These are phyloP conservation scores for Scedosporium boydii DNA, from an alignment of 2,329 filamentous ascomycete species.

Conservation along the genomic window DNA sequence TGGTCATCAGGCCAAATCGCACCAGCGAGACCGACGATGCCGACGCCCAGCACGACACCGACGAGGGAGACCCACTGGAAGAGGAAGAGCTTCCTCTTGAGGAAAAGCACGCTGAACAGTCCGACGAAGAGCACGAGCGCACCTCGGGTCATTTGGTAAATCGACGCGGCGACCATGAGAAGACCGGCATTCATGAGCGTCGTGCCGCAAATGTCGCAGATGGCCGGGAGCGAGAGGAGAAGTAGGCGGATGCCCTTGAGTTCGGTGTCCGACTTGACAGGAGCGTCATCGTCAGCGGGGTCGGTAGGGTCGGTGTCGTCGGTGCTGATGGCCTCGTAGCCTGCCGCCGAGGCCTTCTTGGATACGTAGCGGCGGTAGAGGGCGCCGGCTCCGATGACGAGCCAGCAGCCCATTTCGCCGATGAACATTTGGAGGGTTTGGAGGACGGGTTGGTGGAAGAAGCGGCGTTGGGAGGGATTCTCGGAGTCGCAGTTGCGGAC, in stretches of 20 bases:
- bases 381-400: slow-evolving; percentile 66
- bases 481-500: slow-evolving; percentile 75
- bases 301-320: slow-evolving; percentile 35
- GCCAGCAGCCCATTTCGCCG: slow-evolving; percentile 92
- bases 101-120: slow-evolving; percentile 85
- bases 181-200: slow-evolving; percentile 96
- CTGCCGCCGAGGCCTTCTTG: slow-evolving; percentile 34
- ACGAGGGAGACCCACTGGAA: slow-evolving; percentile 90
- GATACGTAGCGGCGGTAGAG: slow-evolving; percentile 51
- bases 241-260: slow-evolving; percentile 63
- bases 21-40: slow-evolving; percentile 80
- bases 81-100: slow-evolving; percentile 66
- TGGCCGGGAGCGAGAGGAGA: slow-evolving; percentile 74
- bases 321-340: slow-evolving; percentile 57
- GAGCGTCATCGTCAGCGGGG: slow-evolving; percentile 13
- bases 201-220: slow-evolving; percentile 90
- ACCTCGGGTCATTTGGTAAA: slow-evolving; percentile 97
- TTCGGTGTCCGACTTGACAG: slow-evolving; percentile 41
- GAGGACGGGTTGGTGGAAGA: slow-evolving; percentile 91
- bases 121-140: slow-evolving; percentile 94
- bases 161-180: slow-evolving; percentile 86
- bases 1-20: slow-evolving; percentile 65
- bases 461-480: slow-evolving; percentile 53
- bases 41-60: slow-evolving; percentile 81
- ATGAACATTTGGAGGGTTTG: slow-evolving; percentile 98